These are phyloP conservation scores for Pontederia paniculata DNA, from an alignment of 176 grass and related monocot species.

Conservation along the genomic window DNA sequence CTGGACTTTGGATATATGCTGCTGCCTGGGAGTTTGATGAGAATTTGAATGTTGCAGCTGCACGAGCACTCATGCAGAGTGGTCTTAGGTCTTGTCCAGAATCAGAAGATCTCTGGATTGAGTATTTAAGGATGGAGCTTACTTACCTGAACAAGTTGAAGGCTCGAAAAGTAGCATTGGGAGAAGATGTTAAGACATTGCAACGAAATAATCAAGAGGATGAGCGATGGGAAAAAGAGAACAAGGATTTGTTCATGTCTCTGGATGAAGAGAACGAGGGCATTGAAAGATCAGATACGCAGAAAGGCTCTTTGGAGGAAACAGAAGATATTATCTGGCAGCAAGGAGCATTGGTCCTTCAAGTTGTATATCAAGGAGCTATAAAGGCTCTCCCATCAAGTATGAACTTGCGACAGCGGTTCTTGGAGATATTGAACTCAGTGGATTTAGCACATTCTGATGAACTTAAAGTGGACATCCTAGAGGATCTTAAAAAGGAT, in stretches of 20 bases:
- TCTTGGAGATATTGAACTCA: constrained; percentile 71
- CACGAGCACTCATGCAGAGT: constrained; percentile 84
- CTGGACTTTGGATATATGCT: constrained; percentile 96
- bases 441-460: constrained; percentile 62
- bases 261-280: constrained; percentile 35
- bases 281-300: constrained; percentile 10
- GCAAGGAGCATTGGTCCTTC: constrained; percentile 76
- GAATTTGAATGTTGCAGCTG: constrained; percentile 81
- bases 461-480: constrained; percentile 54
- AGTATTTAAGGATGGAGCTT: constrained; percentile 94
- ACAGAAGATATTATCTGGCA: constrained; percentile 76
- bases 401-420: constrained; percentile 47
- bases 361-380: constrained; percentile 67
- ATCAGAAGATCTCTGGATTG: constrained; percentile 89
- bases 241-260: constrained; percentile 76
- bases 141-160: constrained; percentile 94
- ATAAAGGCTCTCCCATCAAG: constrained; percentile 61
- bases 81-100: constrained; percentile 72
- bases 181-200: constrained; percentile 56
- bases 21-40: constrained; percentile 97
- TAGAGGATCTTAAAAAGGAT: constrained; percentile 75
- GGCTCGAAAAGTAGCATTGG: constrained; percentile 69
- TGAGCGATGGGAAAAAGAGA: constrained; percentile 67
- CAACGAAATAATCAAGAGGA: constrained; percentile 27
- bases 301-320: constrained; percentile 24